Evolutionary conservation across 108 stramenopile genomes (phyloP), one percentile per base, ranked within the genome.

Genomic region (Fragilaria crotonensis): DNA sequence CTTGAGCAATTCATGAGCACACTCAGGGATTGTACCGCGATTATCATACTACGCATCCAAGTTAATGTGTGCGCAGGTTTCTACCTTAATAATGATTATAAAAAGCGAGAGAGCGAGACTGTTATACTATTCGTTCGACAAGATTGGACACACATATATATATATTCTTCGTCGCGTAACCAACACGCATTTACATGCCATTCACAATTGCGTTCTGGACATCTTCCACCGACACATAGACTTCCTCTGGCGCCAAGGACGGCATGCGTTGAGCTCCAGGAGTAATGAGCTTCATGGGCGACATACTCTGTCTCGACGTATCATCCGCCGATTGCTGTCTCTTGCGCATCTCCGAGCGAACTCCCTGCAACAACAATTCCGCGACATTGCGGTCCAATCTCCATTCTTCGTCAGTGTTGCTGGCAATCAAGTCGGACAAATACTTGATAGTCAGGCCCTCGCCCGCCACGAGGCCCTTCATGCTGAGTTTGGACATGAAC

Each of bases 131-230:
- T n/a, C n/a, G n/a, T n/a, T n/a, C n/a, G n/a, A n/a, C n/a, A n/a
- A n/a, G n/a, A n/a, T n/a, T n/a, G n/a, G n/a, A n/a, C n/a, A n/a
- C n/a, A n/a, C n/a, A n/a, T n/a, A n/a, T n/a, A n/a, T n/a, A n/a
- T n/a, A n/a, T n/a, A n/a, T n/a, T n/a, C n/a, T n/a, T n/a, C n/a
- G n/a, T n/a, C n/a, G n/a, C n/a, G n/a, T n/a, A n/a, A n/a, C n/a
- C n/a, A n/a, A n/a, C n/a, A n/a, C n/a, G n/a, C n/a, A n/a, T n/a
- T 70, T 81, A 90, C 75, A 90, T 70, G 23, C 89, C 89, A 70
- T 86, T 88, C 14, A 86, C 78, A 69, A 92, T 83, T 1, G 90
- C 90, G 79, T 87, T 87, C 54, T 92, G 85, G 48, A 92, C 77
- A 68, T 92, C 90, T 70, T 92, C 90, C 64, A 88, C 85, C 4